A percentile compares a stretch with the other conserved stretches of the same genome.
Conservation (phyloP, 768 basidiomycete species). For the Daedalea quercina region DNA sequence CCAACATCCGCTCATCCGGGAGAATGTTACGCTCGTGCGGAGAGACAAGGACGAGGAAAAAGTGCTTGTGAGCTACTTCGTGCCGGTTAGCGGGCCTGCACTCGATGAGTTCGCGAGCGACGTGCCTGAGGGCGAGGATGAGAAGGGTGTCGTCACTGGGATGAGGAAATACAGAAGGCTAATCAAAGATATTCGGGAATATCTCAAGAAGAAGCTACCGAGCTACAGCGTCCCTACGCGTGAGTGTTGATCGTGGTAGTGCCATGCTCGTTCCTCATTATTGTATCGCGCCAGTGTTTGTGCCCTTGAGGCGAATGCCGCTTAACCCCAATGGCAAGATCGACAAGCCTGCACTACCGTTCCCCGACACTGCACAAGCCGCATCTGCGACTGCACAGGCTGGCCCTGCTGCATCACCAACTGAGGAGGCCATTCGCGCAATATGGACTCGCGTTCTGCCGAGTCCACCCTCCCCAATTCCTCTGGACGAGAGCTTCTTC, state of each 20-base stretch:
- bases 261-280: neutral
- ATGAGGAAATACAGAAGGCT: slow-evolving; percentile 78
- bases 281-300: slow-evolving; percentile 65
- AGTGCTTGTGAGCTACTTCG: slow-evolving; percentile 95
- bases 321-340: slow-evolving; percentile 99
- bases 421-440: slow-evolving; percentile 73
- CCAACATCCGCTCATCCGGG: slow-evolving; percentile 88
- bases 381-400: slow-evolving; percentile 36
- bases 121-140: slow-evolving; percentile 42
- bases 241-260: slow-evolving; percentile 39
- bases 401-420: slow-evolving; percentile 45
- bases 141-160: slow-evolving; percentile 61
- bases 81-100: slow-evolving; percentile 67
- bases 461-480: slow-evolving; percentile 68
- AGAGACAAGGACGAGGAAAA: slow-evolving; percentile 99
- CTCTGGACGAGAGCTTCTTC: slow-evolving; percentile 93
- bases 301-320: slow-evolving; percentile 92
- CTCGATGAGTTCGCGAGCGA: slow-evolving; percentile 71
- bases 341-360: slow-evolving; percentile 96
- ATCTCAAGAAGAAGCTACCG: slow-evolving; percentile 95
- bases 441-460: slow-evolving; percentile 85
- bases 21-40: slow-evolving; percentile 95
- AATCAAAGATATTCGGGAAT: slow-evolving; percentile 90
- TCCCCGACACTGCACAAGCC: slow-evolving; percentile 89
- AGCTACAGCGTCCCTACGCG: slow-evolving; percentile 89